Evolutionary conservation across 2,329 filamentous ascomycete genomes (phyloP).

Genomic region (Huntiella moniliformis): DNA sequence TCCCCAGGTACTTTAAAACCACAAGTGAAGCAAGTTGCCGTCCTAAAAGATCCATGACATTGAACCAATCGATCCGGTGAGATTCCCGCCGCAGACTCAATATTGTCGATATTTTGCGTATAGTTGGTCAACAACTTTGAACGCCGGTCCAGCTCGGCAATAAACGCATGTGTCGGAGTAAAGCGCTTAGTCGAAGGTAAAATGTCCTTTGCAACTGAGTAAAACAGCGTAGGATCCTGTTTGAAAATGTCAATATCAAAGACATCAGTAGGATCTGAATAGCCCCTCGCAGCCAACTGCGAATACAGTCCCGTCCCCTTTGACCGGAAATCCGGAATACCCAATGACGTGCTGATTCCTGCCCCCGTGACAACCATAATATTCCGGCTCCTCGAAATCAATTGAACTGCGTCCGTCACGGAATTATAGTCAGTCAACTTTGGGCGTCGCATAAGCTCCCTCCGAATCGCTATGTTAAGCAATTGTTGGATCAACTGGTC

Average conservation of each 20-base stretch:
- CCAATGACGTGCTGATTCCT: conserved; percentile 88
- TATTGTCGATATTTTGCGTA: conserved; percentile 96
- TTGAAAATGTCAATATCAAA: conserved; percentile 82
- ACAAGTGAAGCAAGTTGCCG: conserved; percentile 75
- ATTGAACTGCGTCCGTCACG: conserved; percentile 64
- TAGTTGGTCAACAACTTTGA: conserved; percentile 89
- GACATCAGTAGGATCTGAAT: conserved; percentile 77
- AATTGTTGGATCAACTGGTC: conserved; percentile 20
- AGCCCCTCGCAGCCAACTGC: conserved; percentile 58
- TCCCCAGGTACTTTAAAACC: conserved; percentile 54
- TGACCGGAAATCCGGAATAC: conserved; percentile 92
- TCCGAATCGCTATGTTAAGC: conserved; percentile 56
- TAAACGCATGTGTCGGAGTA: conserved; percentile 88
- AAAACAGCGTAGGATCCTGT: conserved; percentile 77
- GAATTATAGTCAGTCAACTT: conserved; percentile 69
- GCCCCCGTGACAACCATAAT: conserved; percentile 90
- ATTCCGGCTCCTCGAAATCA: conserved; percentile 58
- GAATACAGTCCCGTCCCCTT: conserved; percentile 85
- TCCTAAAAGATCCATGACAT: conserved; percentile 91
- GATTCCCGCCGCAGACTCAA: conserved; percentile 76
- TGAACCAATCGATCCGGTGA: conserved; percentile 67
- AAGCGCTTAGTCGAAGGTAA: conserved; percentile 61
- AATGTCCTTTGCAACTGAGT: conserved; percentile 78
- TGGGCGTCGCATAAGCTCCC: conserved; percentile 63
- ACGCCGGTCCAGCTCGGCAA: conserved; percentile 70